A percentile compares a stretch with the other conserved stretches of the same genome.
phyloP scores from a whole-genome alignment of 2,329 filamentous ascomycete species.

The Madurella mycetomatis region DNA sequence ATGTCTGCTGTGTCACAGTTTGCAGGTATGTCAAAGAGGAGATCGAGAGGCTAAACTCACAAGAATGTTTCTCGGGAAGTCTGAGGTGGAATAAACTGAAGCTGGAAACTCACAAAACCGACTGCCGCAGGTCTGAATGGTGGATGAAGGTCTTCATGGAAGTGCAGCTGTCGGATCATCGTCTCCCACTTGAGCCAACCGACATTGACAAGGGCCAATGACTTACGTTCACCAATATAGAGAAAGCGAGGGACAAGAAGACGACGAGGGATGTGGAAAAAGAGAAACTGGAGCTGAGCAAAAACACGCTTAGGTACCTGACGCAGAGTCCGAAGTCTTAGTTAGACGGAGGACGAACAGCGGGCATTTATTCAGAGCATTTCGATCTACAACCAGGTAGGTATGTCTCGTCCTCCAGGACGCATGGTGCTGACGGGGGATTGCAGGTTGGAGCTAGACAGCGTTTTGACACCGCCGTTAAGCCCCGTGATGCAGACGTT shows the following conservation, averaged over 20 bases:
- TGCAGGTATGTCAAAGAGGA: constrained; percentile 12
- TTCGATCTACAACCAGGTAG: constrained; percentile 23
- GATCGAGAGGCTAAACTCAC: constrained; percentile 6
- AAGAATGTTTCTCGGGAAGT: constrained; percentile 13
- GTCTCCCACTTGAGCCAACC: constrained; percentile 26
- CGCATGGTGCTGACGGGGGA: neutral
- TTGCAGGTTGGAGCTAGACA: constrained; percentile 15
- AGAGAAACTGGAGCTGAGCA: constrained; percentile 25
- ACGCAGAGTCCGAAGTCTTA: constrained; percentile 15
- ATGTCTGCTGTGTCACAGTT: constrained; percentile 10
- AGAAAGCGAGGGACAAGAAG: neutral
- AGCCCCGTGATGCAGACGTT: constrained; percentile 17
- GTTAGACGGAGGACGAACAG: constrained; percentile 20
- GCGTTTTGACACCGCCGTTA: constrained; percentile 25
- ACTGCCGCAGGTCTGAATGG: constrained; percentile 19
- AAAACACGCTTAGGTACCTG: constrained; percentile 19
- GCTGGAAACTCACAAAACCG: constrained; percentile 23
- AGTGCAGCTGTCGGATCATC: constrained; percentile 19
- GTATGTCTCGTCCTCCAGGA: neutral
- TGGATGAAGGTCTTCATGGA: constrained; percentile 14
- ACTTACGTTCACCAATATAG: constrained; percentile 22
- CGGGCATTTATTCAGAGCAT: constrained; percentile 11
- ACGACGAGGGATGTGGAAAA: constrained; percentile 16
- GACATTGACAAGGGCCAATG: constrained; percentile 25
- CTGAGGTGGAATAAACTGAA: constrained; percentile 15